Conservation (phyloP, 352 stramenopile species). For the Globisporangium splendens region DNA sequence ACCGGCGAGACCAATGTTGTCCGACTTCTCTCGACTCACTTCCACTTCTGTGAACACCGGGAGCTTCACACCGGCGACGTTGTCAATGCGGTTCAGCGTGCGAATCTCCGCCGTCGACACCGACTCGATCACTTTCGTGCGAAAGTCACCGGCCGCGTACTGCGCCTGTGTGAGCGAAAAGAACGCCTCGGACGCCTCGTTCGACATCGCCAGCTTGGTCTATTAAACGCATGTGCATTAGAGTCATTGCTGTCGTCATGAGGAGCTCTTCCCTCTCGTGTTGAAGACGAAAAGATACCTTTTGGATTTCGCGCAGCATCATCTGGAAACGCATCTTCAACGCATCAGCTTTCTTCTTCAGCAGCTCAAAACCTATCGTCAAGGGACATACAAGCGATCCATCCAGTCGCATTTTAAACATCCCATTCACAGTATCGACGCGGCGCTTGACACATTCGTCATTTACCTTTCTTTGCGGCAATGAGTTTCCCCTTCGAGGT, state of each 20-base stretch:
- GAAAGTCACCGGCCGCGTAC: constrained; percentile 98
- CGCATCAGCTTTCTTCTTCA: constrained; percentile 99
- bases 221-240: constrained; percentile 18
- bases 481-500: constrained; percentile 83
- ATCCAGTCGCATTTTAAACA: too few relatives aligned
- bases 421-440: too few relatives aligned
- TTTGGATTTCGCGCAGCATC: constrained; percentile 86
- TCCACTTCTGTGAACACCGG: constrained; percentile 98
- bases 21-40: constrained; percentile 90
- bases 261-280: not conserved
- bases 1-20: constrained; percentile 94
- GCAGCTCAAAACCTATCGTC: constrained; percentile 64
- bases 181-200: constrained; percentile 92
- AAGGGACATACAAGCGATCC: not conserved
- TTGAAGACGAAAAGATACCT: constrained; percentile 26
- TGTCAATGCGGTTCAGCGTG: constrained; percentile 97
- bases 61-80: constrained; percentile 98
- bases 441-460: too few relatives aligned
- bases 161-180: constrained; percentile 98
- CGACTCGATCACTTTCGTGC: constrained; percentile 95
- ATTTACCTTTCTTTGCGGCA: constrained; percentile 80
- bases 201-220: constrained; percentile 85
- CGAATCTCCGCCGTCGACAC: constrained; percentile 94
- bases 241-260: constrained; percentile 27
- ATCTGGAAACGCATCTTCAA: constrained; percentile 95